Percentiles rank a stretch among this genome's conserved stretches.
Evolutionary conservation across 306 rosid species (phyloP).

Genomic region (Malus sieversii): DNA sequence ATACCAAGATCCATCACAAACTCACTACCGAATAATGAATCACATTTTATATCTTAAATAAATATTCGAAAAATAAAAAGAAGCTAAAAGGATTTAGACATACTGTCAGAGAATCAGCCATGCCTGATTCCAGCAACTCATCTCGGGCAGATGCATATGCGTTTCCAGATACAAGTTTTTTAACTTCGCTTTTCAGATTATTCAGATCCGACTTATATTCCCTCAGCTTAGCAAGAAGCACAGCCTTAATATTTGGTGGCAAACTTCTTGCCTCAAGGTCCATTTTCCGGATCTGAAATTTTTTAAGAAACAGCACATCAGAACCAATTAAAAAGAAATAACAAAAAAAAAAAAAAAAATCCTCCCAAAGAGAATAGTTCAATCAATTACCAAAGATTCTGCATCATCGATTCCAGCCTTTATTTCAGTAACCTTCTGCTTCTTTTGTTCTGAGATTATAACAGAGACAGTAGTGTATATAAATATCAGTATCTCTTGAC

Average conservation of each 20-base stretch:
- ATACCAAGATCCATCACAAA: not conserved
- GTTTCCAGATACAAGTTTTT: conserved; percentile 66
- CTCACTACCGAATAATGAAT: not conserved
- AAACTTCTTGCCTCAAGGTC: conserved; percentile 92
- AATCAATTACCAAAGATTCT: conserved; percentile 65
- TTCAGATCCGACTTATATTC: conserved; percentile 92
- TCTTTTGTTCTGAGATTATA: conserved; percentile 72
- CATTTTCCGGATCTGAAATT: conserved; percentile 72
- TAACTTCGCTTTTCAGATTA: conserved; percentile 75
- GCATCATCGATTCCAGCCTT: conserved; percentile 85
- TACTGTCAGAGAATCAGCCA: conserved; percentile 89
- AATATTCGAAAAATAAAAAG: not conserved
- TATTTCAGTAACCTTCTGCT: conserved; percentile 72
- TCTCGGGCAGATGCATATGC: conserved; percentile 74
- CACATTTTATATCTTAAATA: not conserved
- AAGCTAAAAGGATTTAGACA: conserved; percentile 1
- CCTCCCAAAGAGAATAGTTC: conserved; percentile 7
- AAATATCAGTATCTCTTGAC: no score
- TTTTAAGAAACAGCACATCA: conserved; percentile 14
- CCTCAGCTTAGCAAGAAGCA: conserved; percentile 85
- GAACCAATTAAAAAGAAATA: not conserved
- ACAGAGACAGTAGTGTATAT: no score
- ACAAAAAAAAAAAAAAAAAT: conserved; percentile 19
- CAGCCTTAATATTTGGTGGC: conserved; percentile 74
- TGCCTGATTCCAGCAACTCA: conserved; percentile 91